Base-by-base conservation (phyloP, 345 rosid genomes). In the Salix dunnii region DNA sequence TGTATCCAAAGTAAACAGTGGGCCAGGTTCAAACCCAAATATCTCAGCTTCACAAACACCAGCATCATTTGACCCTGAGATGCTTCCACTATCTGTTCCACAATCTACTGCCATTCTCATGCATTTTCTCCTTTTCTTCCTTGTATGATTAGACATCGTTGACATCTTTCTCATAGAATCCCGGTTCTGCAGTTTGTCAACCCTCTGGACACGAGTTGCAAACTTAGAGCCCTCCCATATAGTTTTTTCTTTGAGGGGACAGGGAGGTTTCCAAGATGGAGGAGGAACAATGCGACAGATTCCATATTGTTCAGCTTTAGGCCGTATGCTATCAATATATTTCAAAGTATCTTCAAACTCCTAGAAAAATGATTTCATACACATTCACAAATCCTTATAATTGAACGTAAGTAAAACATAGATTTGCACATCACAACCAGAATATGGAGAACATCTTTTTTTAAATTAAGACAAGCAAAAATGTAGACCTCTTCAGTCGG, bases 241-340 rank as follows among this genome's bases (percentile, higher is more conserved):
- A 77, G 79, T 79, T 77, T 88, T 88, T 71, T 86, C 97, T 89
- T 87, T 88, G 49, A 96, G 88, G 46, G 90, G 94, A 84, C 97
- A 96, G 0, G 97, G 97, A 75, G 99, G 98, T 76, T 87, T 94
- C 99, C 99, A 96, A 73, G 97, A 90, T 70, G 90, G 72, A 71
- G 99, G 98, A 79, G 99, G 99, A 80, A 96, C 97, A 78, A 96
- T 92, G 74, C 98, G 98, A 81, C 99, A 94, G 72, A 96, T 91
- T 79, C 99, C 99, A 88, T 88, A 92, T 63, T 83, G 88, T 86
- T 96, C 99, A 63, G 99, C 99, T 85, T 79, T 76, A 5, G 86
- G 89, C 75, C 97, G 89, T 78, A 94, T 94, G 74, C 89, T 88
- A 79, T 94, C 89, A 76, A 96, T 94, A 72, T 94, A 96, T 78